Evolutionary conservation across 2,329 filamentous ascomycete genomes (phyloP), one percentile per base, ranked within the genome.

Genomic region (Aspergillaceae sp.): DNA sequence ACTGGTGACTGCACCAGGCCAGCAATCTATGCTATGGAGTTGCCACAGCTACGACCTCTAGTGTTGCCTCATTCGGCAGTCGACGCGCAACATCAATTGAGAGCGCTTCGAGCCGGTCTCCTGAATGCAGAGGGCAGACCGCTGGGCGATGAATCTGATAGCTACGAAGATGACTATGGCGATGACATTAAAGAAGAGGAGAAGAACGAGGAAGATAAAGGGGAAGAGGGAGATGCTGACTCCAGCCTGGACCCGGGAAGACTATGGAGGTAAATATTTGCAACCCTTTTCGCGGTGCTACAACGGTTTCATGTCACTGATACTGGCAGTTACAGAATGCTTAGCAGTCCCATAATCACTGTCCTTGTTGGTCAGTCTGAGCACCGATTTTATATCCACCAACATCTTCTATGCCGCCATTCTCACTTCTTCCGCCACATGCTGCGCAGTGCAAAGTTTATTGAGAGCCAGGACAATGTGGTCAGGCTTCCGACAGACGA

Each of bases 361-460:
- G 8, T 41, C 27, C 28, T 41, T 9, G 38, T 41, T 10, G 46
- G 46, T 9, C 36, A 36, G 9, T 40, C 27, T 5, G 42, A 48
- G 37, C 29, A 26, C 4, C 7, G 9, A 29, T 48, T 48, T 19
- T 29, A 40, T 7, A 19, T 45, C 9, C 45, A 47, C 45, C 41
- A 7, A 8, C 10, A 41, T 36, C 41, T 47, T 11, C n/a, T 44
- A 29, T 10, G 29, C 7, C 32, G 41, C 30, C 32, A 43, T 36
- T 43, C 40, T 8, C 41, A 43, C 32, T 43, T 42, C 33, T 47
- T 47, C n/a, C 45, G 45, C 9, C 26, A 29, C 26, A 38, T 47
- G 41, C 32, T 47, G 27, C 40, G 33, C 5, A 43, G 40, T 29
- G 9, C 6, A 10, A 29, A 19, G n/a, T 45, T 45, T n/a, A 3